Evolutionary conservation across 192 early-diverging fungal genomes (phyloP), one percentile per base, ranked within the genome.

Genomic region (Entophlyctis helioformis): DNA sequence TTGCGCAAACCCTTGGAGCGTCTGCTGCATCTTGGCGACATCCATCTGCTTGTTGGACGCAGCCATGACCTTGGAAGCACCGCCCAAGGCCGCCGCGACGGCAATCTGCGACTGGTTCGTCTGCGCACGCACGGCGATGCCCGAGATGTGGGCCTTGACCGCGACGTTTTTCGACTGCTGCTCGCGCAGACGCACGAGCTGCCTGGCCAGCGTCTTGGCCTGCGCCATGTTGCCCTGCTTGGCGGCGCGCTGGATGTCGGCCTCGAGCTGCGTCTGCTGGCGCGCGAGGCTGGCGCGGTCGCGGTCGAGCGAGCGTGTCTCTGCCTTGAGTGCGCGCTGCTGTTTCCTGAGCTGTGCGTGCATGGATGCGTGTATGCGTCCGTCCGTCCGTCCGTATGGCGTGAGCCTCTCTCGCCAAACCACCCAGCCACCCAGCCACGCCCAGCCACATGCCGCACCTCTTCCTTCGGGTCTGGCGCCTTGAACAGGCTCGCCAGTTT

Each of bases 241-340:
- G 4, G 63, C 63, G 24, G 60, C 54, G 23, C 51, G 35, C 35
- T 65, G 64, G 36, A 65, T 63, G 10, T 65, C 59, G n/a, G 23
- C 23, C 24, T 55, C 58, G 18, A 64, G 22, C 24, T 60, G 57
- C 18, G 24, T 54, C 38, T 60, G 59, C 41, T 64, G 62, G 39
- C 53, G 50, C 20, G 62, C 53, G 18, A 64, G 62, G 8, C 42
- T 35, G 13, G 41, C 37, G 34, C 44, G 29, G 24, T 62, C 59
- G 21, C 53, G 55, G 28, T 52, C 50, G 16, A 64, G 36, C 28
- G 50, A 42, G n/a, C 56, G 53, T 19, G 43, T 42, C 24, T 46
- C 28, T 13, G 50, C 34, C 21, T 39, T 42, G 25, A 58, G 44
- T 26, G 48, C 56, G 8, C 56, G 39, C 42, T 55, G 56, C 12